These are phyloP conservation scores for Metahyphopichia silvanorum DNA, from an alignment of 805 yeast species.

Conservation along the genomic window DNA sequence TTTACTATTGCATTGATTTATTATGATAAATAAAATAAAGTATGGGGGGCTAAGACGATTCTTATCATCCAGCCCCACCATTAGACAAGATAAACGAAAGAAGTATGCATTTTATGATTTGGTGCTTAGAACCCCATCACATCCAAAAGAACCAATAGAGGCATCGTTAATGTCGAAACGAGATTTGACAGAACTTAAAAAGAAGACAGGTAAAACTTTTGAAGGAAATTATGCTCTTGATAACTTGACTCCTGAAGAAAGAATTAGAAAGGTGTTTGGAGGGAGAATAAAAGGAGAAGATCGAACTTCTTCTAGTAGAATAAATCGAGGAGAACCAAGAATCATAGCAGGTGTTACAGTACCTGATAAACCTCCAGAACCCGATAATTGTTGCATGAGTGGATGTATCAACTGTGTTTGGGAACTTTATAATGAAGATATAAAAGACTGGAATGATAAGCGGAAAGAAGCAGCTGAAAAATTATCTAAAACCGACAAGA, in stretches of 20 bases:
- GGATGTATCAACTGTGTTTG: constrained; percentile 97
- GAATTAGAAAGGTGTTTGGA: constrained; percentile 52
- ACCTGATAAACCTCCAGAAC: constrained; percentile 83
- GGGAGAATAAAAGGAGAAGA: constrained; percentile 53
- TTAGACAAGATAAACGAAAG: no score
- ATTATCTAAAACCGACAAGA: constrained; percentile 35
- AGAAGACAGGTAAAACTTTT: constrained; percentile 19
- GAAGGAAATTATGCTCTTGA: constrained; percentile 32
- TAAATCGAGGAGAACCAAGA: constrained; percentile 32
- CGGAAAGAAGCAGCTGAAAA: constrained; percentile 54
- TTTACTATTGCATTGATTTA: no score
- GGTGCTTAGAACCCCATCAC: constrained; percentile 29
- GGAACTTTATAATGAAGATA: constrained; percentile 87
- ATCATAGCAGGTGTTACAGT: constrained; percentile 62
- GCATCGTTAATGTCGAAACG: constrained; percentile 19
- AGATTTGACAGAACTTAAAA: constrained; percentile 16
- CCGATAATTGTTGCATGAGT: constrained; percentile 96
- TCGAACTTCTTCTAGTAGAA: constrained; percentile 37
- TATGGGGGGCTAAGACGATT: no score
- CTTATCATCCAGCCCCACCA: no score
- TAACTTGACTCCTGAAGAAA: constrained; percentile 39
- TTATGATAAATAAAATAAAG: no score
- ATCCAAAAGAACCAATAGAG: constrained; percentile 32
- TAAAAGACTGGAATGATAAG: constrained; percentile 71
- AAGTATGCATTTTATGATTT: constrained; percentile 35